Evolutionary conservation across 495 filamentous ascomycete species (phyloP).

Genomic region (Xylaria scruposa): DNA sequence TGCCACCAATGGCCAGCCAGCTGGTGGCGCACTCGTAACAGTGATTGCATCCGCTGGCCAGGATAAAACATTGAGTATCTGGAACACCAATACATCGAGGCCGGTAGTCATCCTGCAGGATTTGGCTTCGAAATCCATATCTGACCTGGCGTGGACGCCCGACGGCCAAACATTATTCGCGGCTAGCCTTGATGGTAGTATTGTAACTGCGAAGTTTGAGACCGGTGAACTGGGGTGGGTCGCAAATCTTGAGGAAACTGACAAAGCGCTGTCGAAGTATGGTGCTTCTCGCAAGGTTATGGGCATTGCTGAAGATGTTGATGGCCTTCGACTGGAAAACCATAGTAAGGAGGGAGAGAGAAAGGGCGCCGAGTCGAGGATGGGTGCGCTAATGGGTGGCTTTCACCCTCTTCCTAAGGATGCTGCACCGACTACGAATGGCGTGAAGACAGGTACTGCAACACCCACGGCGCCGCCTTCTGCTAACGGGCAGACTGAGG

Average conservation of each 20-base stretch:
- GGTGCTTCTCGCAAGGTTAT: conserved; percentile 84
- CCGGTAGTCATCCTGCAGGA: conserved; percentile 90
- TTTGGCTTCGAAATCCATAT: conserved; percentile 85
- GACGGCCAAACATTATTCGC: conserved; percentile 87
- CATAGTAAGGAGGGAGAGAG: conserved; percentile 89
- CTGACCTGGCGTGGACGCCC: conserved; percentile 93
- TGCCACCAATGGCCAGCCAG: conserved; percentile 39
- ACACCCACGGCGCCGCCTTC: conserved; percentile 39
- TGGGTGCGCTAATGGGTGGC: conserved; percentile 98
- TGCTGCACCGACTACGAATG: conserved; percentile 47
- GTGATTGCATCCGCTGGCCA: conserved; percentile 97
- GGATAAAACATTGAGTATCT: conserved; percentile 92
- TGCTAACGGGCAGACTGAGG: conserved; percentile 47
- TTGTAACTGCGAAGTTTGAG: conserved; percentile 68
- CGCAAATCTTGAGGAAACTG: conserved; percentile 80
- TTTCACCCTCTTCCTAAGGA: conserved; percentile 49
- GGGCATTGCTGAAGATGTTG: conserved; percentile 88
- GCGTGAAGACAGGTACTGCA: conserved; percentile 42
- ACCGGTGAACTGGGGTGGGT: conserved; percentile 59
- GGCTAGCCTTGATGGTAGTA: conserved; percentile 85
- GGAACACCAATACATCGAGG: conserved; percentile 93
- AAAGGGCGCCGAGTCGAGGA: conserved; percentile 86
- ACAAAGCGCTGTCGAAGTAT: conserved; percentile 89
- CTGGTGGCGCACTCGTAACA: conserved; percentile 68
- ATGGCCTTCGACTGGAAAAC: conserved; percentile 85